These are phyloP conservation scores for Coix lacrymajobi DNA, from an alignment of 176 grass and related monocot genomes.

Conservation along the genomic window DNA sequence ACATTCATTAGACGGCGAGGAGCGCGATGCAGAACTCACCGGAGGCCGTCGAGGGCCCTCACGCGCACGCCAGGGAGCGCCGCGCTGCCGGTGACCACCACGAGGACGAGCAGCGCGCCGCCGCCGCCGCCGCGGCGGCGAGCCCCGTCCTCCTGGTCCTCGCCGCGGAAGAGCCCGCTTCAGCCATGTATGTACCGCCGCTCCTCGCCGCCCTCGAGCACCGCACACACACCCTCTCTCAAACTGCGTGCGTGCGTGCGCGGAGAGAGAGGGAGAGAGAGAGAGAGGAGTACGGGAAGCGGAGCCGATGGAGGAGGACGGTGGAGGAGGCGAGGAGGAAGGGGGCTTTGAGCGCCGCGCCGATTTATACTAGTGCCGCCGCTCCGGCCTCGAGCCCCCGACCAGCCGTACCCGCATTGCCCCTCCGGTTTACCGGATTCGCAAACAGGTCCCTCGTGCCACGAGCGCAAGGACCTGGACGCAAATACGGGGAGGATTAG, in stretches of 20 bases:
- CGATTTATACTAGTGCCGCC: constrained; percentile 40
- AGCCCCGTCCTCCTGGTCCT: not conserved
- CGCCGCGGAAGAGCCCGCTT: not conserved
- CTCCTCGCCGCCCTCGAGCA: constrained; percentile 1
- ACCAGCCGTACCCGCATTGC: constrained; percentile 28
- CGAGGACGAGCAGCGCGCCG: constrained; percentile 36
- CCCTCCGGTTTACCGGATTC: rapidly evolving
- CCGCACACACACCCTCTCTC: not conserved
- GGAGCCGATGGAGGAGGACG: not conserved
- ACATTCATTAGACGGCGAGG: not conserved
- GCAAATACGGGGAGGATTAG: rapidly evolving
- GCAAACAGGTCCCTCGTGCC: rapidly evolving
- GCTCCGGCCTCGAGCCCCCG: not conserved
- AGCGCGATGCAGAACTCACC: constrained; percentile 31
- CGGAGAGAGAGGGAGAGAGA: not conserved
- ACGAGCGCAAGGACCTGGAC: rapidly evolving
- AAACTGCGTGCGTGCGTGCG: not conserved
- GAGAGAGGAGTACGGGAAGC: not conserved
- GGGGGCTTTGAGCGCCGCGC: constrained; percentile 36
- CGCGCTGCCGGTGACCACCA: constrained; percentile 10
- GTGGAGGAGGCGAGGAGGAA: not conserved
- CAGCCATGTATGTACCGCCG: constrained; percentile 11
- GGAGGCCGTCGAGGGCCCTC: not conserved
- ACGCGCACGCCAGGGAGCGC: constrained; percentile 12
- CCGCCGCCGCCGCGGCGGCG: not conserved